Evolutionary conservation across 352 stramenopile species (phyloP).

Genomic region (Phytophthora capsici): DNA sequence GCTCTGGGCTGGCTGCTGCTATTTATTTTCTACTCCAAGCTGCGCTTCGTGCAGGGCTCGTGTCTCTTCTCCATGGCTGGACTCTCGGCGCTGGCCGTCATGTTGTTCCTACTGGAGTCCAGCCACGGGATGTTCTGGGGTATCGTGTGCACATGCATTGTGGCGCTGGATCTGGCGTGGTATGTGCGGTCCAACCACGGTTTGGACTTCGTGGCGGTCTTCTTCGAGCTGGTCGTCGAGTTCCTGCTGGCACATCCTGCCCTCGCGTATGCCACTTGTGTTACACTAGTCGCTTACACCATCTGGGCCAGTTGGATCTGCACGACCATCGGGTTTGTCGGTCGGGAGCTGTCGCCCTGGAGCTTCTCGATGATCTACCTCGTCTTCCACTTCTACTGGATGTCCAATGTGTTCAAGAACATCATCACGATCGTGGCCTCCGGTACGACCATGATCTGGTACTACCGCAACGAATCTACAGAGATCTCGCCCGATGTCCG

Average conservation of each 20-base stretch:
- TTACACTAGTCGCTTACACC: conserved; percentile 66
- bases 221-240: conserved; percentile 84
- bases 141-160: conserved; percentile 40
- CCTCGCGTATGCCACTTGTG: conserved; percentile 59
- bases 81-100: conserved; percentile 53
- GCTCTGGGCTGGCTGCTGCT: conserved; percentile 71
- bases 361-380: conserved; percentile 74
- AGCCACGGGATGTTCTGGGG: conserved; percentile 56
- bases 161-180: conserved; percentile 73
- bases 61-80: conserved; percentile 69
- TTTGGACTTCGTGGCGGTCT: conserved; percentile 84
- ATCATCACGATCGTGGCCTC: conserved; percentile 82
- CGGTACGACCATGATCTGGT: conserved; percentile 86
- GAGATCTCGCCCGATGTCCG: conserved; percentile 52
- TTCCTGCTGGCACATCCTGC: conserved; percentile 64
- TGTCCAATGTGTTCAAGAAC: conserved; percentile 87
- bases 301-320: conserved; percentile 84
- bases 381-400: conserved; percentile 91
- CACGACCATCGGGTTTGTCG: conserved; percentile 76
- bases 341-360: conserved; percentile 67
- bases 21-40: conserved; percentile 79
- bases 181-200: conserved; percentile 68
- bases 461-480: conserved; percentile 79
- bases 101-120: conserved; percentile 65
- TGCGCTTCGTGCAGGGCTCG: conserved; percentile 73